Evolutionary conservation across 2,329 filamentous ascomycete genomes (phyloP), one percentile per base, ranked within the genome.

Genomic region (Fusarium brachygibbosum): DNA sequence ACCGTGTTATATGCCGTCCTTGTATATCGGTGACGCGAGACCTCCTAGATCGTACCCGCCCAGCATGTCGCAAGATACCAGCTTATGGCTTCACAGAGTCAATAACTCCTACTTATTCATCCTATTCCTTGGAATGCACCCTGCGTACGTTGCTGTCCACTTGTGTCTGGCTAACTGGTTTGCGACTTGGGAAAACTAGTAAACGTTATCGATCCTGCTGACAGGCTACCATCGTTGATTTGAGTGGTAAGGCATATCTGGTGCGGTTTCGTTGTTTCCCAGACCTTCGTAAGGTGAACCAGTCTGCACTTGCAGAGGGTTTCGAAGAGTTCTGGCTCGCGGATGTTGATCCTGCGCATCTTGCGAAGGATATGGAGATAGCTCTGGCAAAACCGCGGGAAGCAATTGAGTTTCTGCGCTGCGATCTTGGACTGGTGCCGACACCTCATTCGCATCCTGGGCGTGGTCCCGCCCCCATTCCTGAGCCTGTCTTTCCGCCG

Each of bases 221-320:
- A 38, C 25, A 52, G 9, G 32, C 37, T 58, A 72, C 71, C 64
- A 72, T 46, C 60, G 51, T 16, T 58, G 69, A 29, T 57, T 67
- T 35, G 61, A 66, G 40, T 52, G 67, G 32, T 35, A 58, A 16
- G 45, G 46, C 38, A 53, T 45, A 37, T 52, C 56, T 34, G 54
- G 31, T 60, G 55, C 38, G 32, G 51, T 65, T 51, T 61, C 54
- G 28, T 46, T 53, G 25, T 63, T 53, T 21, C 50, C 52, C 21
- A 50, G 46, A 25, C 49, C 54, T 28, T 44, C 61, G 21, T 55
- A 54, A n/a, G 54, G 38, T 6, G 49, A 40, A 23, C 46, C 46
- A 38, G 34, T 40, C 28, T 58, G 34, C 16, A 44, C 29, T 45
- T 71, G 71, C 45, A 69, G 50, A 29, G 64, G 58, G 28, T 59